Evolutionary conservation across 1,139 yeast genomes (phyloP).

Genomic region (Suhomyces anneliseae): DNA sequence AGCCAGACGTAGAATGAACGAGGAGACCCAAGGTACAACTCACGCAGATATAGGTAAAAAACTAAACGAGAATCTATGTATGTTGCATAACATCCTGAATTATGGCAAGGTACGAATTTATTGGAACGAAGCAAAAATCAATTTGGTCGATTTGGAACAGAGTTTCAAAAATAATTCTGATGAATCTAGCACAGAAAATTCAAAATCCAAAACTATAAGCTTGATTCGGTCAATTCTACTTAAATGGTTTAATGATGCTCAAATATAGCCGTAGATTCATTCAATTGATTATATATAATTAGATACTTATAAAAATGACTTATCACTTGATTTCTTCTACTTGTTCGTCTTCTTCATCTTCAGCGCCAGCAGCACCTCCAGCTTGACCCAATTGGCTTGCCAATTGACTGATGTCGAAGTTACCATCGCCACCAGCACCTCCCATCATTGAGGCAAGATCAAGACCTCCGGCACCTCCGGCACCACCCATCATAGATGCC

Average conservation of each 20-base stretch:
- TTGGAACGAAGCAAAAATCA: not conserved
- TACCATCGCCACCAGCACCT: constrained; percentile 26
- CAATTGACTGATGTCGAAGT: constrained; percentile 34
- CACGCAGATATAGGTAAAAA: not conserved
- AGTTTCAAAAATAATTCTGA: not conserved
- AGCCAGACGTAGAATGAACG: not conserved
- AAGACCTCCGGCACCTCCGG: constrained; percentile 34
- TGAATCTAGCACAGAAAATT: not conserved
- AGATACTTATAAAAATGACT: not conserved
- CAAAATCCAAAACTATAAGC: too few relatives aligned
- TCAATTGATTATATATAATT: not conserved
- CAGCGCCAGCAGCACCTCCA: constrained; percentile 27
- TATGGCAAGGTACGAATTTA: not conserved
- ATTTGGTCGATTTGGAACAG: not conserved
- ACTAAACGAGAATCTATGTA: not conserved
- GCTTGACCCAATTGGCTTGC: constrained; percentile 49
- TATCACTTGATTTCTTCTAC: constrained; percentile 23
- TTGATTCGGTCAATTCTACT: not conserved
- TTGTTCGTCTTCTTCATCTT: constrained; percentile 32
- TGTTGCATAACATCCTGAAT: constrained; percentile 1
- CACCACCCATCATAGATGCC: constrained; percentile 28
- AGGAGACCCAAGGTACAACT: not conserved
- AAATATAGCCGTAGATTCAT: not conserved
- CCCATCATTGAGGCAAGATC: constrained; percentile 25
- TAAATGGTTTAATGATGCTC: not conserved